These are phyloP conservation scores for Porodaedalea pini DNA, from an alignment of 1,284 basidiomycete species.

Conservation along the genomic window DNA sequence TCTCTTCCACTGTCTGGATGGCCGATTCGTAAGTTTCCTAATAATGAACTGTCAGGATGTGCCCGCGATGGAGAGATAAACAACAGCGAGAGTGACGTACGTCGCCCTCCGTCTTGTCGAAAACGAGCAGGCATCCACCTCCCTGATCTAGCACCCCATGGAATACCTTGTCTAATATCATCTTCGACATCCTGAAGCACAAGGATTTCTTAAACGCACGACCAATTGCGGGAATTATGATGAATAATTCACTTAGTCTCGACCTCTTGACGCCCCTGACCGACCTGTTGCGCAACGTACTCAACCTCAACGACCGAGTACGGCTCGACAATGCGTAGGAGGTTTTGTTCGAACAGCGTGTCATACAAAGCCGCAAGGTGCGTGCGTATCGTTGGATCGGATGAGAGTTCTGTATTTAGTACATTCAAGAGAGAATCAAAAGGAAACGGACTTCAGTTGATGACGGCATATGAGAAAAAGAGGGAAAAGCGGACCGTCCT, in stretches of 20 bases:
- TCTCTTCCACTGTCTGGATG: constrained; percentile 85
- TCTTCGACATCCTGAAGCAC: constrained; percentile 77
- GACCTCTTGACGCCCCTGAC: constrained; percentile 87
- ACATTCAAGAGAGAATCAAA: neutral
- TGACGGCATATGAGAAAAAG: too few relatives aligned
- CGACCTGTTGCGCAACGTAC: constrained; percentile 85
- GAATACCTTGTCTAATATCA: constrained; percentile 96
- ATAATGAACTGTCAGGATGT: neutral
- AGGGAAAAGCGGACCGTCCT: constrained; percentile 78
- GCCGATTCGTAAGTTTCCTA: constrained; percentile 72
- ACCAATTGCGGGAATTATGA: neutral
- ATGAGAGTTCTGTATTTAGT: constrained; percentile 70
- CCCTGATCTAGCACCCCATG: constrained; percentile 95
- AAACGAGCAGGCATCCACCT: constrained; percentile 87
- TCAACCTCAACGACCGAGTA: constrained; percentile 91
- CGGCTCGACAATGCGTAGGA: constrained; percentile 92
- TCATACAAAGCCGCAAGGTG: constrained; percentile 94
- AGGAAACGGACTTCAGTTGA: neutral
- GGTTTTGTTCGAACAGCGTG: constrained; percentile 92
- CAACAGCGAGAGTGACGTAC: constrained; percentile 43
- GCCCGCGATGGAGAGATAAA: too few relatives aligned
- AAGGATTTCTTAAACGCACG: constrained; percentile 3
- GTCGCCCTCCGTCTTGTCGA: constrained; percentile 80
- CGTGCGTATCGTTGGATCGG: constrained; percentile 90
- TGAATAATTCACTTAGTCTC: constrained; percentile 80